Percentiles rank a stretch among this genome's conserved stretches.
phyloP scores from a whole-genome alignment of 345 rosid genomes.

The Combretum micranthum region DNA sequence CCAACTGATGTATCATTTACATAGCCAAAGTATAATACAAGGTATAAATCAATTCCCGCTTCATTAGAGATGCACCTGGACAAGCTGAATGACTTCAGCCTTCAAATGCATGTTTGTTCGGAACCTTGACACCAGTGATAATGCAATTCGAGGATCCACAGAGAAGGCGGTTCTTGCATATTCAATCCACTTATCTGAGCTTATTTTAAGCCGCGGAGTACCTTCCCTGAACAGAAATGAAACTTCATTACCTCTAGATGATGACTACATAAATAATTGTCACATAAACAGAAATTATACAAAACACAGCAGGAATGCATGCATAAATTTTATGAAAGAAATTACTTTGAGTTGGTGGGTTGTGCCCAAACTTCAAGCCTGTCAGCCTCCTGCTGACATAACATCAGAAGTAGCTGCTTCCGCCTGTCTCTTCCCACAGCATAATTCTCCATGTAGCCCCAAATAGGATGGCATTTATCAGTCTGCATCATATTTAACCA shows the following conservation, averaged over 20 bases:
- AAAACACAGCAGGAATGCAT: not conserved
- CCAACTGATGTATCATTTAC: not conserved
- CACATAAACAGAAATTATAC: constrained; percentile 1
- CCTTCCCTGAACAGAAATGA: constrained; percentile 52
- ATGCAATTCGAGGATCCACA: constrained; percentile 85
- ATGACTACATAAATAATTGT: not conserved
- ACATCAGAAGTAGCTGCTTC: constrained; percentile 89
- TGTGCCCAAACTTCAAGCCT: constrained; percentile 99
- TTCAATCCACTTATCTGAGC: constrained; percentile 86
- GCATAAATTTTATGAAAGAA: not conserved
- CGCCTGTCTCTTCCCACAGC: constrained; percentile 71
- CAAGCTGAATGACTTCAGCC: constrained; percentile 80
- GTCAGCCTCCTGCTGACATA: constrained; percentile 97
- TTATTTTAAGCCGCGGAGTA: constrained; percentile 53
- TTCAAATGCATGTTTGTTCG: constrained; percentile 63
- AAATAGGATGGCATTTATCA: constrained; percentile 72
- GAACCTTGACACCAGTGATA: constrained; percentile 78
- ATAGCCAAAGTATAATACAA: not conserved
- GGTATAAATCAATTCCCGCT: not conserved
- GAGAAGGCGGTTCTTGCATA: constrained; percentile 77
- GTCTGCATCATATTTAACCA: constrained; percentile 34
- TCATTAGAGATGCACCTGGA: constrained; percentile 54
- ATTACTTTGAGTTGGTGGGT: constrained; percentile 82
- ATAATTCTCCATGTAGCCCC: constrained; percentile 96
- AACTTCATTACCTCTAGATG: constrained; percentile 2